phyloP scores from a whole-genome alignment of 23 red algal genomes.

The Gracilariopsis chorda region DNA sequence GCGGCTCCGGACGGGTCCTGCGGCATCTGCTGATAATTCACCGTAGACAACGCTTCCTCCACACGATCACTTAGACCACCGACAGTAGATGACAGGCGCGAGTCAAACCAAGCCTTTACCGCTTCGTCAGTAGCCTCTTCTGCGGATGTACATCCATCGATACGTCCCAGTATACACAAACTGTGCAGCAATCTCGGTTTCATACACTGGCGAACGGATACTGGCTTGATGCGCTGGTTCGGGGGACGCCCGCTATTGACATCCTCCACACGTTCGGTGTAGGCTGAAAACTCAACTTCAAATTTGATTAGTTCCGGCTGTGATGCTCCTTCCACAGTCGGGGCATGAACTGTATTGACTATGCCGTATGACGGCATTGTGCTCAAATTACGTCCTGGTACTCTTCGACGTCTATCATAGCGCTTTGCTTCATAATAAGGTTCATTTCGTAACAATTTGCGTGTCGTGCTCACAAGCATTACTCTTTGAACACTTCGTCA shows the following conservation, averaged over 20 bases:
- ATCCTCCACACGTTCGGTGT: neutral
- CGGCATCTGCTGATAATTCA: neutral
- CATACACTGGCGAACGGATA: neutral
- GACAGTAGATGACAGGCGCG: neutral
- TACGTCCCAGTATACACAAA: conserved; percentile 11
- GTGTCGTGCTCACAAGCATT: too few species aligned
- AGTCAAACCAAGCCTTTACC: conserved; percentile 1
- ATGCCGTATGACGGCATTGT: too few species aligned
- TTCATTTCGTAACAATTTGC: too few species aligned
- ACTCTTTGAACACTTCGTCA: too few species aligned
- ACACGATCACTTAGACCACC: neutral
- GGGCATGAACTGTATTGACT: too few species aligned
- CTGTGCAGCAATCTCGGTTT: neutral
- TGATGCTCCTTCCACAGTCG: too few species aligned
- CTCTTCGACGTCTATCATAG: too few species aligned
- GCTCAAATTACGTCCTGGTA: too few species aligned
- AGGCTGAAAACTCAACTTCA: neutral
- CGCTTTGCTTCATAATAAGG: too few species aligned
- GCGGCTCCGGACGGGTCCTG: neutral
- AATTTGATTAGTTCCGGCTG: too few species aligned
- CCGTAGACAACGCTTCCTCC: neutral
- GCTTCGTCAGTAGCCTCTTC: conserved; percentile 14
- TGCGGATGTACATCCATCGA: neutral
- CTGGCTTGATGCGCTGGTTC: neutral
- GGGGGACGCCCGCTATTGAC: neutral